Evolutionary conservation across 768 basidiomycete species (phyloP), one percentile per base, ranked within the genome.

Genomic region (Phaeolepiota aurea): DNA sequence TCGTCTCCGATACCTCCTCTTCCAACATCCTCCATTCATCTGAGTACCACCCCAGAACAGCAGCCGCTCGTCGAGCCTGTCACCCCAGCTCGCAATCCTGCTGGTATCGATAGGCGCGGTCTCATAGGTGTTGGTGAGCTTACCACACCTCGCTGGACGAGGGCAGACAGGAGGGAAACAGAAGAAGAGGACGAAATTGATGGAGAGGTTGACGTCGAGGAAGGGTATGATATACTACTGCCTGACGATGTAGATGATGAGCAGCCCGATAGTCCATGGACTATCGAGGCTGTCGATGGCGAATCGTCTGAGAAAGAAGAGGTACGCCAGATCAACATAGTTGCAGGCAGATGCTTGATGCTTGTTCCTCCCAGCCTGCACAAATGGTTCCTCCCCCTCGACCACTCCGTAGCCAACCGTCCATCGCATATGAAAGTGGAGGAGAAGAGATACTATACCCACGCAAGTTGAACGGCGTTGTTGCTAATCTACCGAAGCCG

Each of bases 51-150:
- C 3, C 84, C 84, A 22, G 84, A 86, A 48, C 73, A 72, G 34
- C 65, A 64, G 32, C 55, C 58, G 20, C 48, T 60, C 30, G 57
- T 58, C 37, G 76, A 81, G 47, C 79, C 82, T 13, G 63, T 77
- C 25, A 87, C 87, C 0, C 88, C 88, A 5, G 80, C 73, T 22
- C 73, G 76, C 44, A 82, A 90, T 63, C 83, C 86, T 15, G 77
- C 86, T 15, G 58, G 66, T 49, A 90, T 91, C 45, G 92, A 98
- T 65, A 74, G 96, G 43, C 74, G 79, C 13, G 85, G 80, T 25
- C 77, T 98, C 30, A 79, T 98, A 40, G 96, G 96, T 18, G 87
- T 98, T 3, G 96, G 96, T 25, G 96, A 99, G 62, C 76, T 98
- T 21, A 69, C 91, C 14, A 99, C 96, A n/a, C 96, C 96, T 36